Base-by-base conservation (phyloP, 129 eudicot species). In the Glebionis coronaria region DNA sequence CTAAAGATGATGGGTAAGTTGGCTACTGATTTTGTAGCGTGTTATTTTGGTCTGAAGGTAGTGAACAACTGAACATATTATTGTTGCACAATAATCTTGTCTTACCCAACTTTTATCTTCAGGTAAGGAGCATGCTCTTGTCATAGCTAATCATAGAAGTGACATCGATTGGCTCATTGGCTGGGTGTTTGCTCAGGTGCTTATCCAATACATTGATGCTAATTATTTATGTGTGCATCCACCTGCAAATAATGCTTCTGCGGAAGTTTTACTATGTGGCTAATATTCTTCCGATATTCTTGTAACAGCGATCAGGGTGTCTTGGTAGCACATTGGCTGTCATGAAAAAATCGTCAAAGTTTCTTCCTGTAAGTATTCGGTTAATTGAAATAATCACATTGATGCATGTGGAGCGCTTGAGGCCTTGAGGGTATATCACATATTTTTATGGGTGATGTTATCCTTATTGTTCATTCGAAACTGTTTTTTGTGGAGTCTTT, bases 131-230 rank as follows among this genome's bases (percentile, higher is more conserved):
- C 98, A 88, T 71, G 96, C 98, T 45, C 91, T 93, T 60, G 85
- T 88, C 75, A 73, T 93, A 42, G 81, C 85, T 52, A 93, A 93
- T 73, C 98, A 92, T 78, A 88, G 69, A 80, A 88, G 98, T 76
- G 98, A 91, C 80, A 89, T 93, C 64, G 98, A 93, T 73, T 93
- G 98, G 98, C 96, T 93, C 68, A 88, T 93, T 71, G 98, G 98
- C 71, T 93, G 98, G 98, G 85, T 93, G 65, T 79, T 88, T 68
- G 98, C 95, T 68, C 95, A 93, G 95, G 98, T 90, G 49, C 67
- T 52, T 53, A 74, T 44, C 44, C 15, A 8, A 56, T n/a, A 40
- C 23, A 58, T 57, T 58, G 19, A 8, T 25, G 46, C 31, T 73
- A 20, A 8, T 74, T 58, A 40, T 51, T 27, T 68, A 13, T 62